Base-by-base conservation (phyloP, 2,329 filamentous ascomycete species). In the Fusarium sp. region DNA sequence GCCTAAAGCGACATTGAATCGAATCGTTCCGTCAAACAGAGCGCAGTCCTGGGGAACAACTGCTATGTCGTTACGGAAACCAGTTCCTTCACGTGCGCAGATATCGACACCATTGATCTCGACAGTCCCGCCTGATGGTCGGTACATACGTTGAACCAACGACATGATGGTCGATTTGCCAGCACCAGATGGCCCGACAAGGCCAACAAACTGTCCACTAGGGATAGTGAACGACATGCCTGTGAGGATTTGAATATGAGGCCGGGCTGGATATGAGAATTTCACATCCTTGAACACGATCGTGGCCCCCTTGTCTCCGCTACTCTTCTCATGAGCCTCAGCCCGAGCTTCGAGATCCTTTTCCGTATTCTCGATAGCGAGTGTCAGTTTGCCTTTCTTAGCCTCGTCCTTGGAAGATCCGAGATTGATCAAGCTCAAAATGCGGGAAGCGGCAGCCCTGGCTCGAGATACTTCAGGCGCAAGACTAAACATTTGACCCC, bases 401-500 rank as follows among this genome's bases (percentile, higher is more conserved):
- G 65, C 55, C 1, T 76, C 52, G 8, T 72, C 65, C 49, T 75
- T 72, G 8, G 75, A 74, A 16, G 76, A 81, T 3, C 83, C 82
- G 5, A 86, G 76, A 47, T 83, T 80, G 52, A 88, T 83, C 27
- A 88, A 77, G 62, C 78, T 82, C 56, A 87, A 79, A 47, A 92
- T 87, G 37, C 88, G 82, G 8, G 84, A 85, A 13, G 88, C 87
- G 5, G 91, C 89, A 3, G 83, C 83, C 30, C 85, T 86, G 1
- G 92, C 91, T 46, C 88, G 86, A 2, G 90, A 89, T n/a, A 94
- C 85, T 68, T 94, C 92, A 1, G 91, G 92, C 0, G 91, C 91
- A 2, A 94, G 85, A 25, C 88, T 88, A 76, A 94, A 94, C 78
- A 94, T 88, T 73, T 93, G 89, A 12, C 91, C 90, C 84, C 90